These are phyloP conservation scores for Nothopassalora personata DNA, from an alignment of 2,329 filamentous ascomycete genomes.

Conservation along the genomic window DNA sequence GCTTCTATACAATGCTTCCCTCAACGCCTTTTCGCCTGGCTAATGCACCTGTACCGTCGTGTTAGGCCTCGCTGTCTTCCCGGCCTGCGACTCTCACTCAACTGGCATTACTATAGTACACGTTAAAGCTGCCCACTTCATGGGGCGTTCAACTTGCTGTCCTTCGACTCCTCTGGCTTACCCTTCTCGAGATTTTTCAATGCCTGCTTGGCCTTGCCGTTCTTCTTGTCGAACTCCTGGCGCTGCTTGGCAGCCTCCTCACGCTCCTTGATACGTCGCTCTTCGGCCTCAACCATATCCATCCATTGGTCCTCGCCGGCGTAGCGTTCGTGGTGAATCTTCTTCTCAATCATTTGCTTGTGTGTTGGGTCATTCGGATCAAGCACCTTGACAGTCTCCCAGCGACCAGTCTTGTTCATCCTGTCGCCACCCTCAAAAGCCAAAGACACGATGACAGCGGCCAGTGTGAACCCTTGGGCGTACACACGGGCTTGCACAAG, in stretches of 20 bases:
- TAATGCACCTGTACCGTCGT: conserved; percentile 6
- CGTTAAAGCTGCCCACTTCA: conserved; percentile 1
- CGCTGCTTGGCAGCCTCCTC: conserved; percentile 27
- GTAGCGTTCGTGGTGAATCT: conserved; percentile 79
- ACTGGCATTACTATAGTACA: not conserved
- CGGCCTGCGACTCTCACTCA: not conserved
- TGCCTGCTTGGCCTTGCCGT: conserved; percentile 9
- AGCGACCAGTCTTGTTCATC: conserved; percentile 67
- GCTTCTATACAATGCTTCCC: not conserved
- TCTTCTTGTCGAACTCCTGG: conserved; percentile 14
- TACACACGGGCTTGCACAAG: conserved; percentile 92
- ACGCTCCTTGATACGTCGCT: conserved; percentile 54
- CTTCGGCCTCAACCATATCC: conserved; percentile 80
- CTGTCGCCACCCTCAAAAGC: conserved; percentile 78
- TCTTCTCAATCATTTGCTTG: conserved; percentile 79
- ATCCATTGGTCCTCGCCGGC: conserved; percentile 90
- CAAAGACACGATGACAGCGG: conserved; percentile 74
- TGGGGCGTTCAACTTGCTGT: conserved; percentile 21
- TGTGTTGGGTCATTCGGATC: conserved; percentile 79
- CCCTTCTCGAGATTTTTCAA: conserved; percentile 14
- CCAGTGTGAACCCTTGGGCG: conserved; percentile 81
- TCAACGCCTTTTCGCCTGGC: conserved; percentile 4
- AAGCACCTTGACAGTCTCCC: conserved; percentile 77
- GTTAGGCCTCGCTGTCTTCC: not conserved
- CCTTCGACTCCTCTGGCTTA: conserved; percentile 20